Evolutionary conservation across 2,329 filamentous ascomycete genomes (phyloP), one percentile per base, ranked within the genome.

Genomic region (Camillea tinctor): DNA sequence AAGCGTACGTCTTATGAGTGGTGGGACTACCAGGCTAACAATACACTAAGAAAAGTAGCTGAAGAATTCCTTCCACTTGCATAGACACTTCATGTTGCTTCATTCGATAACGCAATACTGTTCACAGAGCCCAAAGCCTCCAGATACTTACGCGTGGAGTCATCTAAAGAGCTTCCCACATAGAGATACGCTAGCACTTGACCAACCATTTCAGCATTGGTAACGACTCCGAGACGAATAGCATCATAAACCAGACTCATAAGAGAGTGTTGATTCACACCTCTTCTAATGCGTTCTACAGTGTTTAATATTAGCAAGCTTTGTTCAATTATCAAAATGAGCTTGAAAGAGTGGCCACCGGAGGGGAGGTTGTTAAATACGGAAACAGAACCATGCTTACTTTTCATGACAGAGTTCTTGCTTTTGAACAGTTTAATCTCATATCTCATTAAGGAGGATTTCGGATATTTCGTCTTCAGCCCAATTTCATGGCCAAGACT

Each of bases 391-490:
- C n/a, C 26, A 11, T 7, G 57, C 66, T 59, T 49, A 71, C 70
- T 71, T 54, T 68, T 70, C 63, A 68, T 66, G 15, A 65, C 66
- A 4, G 55, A 24, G 54, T 69, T 65, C 26, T 63, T 63, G 15
- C 65, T 66, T 54, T 72, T 72, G 3, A 66, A 61, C 4, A 71
- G 53, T 50, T 70, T 71, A 60, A 72, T 71, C 50, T 68, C 65
- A 52, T 70, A 71, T 30, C 63, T 67, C 50, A 51, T 55, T 54
- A 72, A 61, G 15, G 62, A 64, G 15, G 69, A 68, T 15, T 23
- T 56, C 20, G 68, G 64, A 51, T 72, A 72, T 30, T 69, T 60
- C n/a, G 69, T 70, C 40, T 65, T 69, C 26, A 71, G 56, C 0
- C 65, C 64, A 48, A 72, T 61, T 11, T 67, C 60, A 48, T 72